A percentile compares a stretch with the other conserved stretches of the same genome.
These are phyloP conservation scores for Candida ulmi DNA, from an alignment of 805 yeast genomes.

Conservation along the genomic window DNA sequence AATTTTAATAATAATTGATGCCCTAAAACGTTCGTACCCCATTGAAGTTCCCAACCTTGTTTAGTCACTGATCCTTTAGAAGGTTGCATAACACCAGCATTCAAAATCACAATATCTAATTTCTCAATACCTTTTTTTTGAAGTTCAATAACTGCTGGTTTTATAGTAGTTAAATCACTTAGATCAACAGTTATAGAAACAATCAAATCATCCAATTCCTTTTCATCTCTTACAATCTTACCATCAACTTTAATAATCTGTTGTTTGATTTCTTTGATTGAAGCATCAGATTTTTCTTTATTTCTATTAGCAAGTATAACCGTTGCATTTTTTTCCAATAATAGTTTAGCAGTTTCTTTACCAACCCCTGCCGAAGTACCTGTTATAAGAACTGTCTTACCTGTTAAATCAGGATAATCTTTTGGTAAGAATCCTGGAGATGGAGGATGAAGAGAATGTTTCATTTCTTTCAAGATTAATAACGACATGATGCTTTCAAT, in stretches of 20 bases:
- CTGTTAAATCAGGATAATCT: slow-evolving; percentile 25
- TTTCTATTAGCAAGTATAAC: slow-evolving; percentile 34
- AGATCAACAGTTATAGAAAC: slow-evolving; percentile 27
- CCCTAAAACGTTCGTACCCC: slow-evolving; percentile 43
- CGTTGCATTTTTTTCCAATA: slow-evolving; percentile 28
- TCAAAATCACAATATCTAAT: slow-evolving; percentile 34
- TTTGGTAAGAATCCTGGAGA: slow-evolving; percentile 23
- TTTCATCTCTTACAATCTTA: neutral
- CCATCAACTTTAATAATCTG: slow-evolving; percentile 18
- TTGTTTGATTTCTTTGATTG: slow-evolving; percentile 22
- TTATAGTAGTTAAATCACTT: slow-evolving; percentile 36
- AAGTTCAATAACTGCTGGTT: slow-evolving; percentile 30
- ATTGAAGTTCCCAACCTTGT: slow-evolving; percentile 41
- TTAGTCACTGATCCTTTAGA: slow-evolving; percentile 30
- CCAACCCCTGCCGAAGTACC: slow-evolving; percentile 33
- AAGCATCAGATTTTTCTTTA: slow-evolving; percentile 25
- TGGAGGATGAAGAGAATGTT: slow-evolving; percentile 6
- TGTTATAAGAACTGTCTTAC: slow-evolving; percentile 23
- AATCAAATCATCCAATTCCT: slow-evolving; percentile 16
- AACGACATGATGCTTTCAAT: too few species aligned
- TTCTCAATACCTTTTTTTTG: slow-evolving; percentile 14
- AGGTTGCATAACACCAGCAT: slow-evolving; percentile 41
- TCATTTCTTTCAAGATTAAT: neutral
- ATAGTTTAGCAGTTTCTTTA: slow-evolving; percentile 25
- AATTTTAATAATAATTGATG: slow-evolving; percentile 38